Conservation (phyloP, 805 yeast genomes). For the Tetrapisispora arboricola region DNA sequence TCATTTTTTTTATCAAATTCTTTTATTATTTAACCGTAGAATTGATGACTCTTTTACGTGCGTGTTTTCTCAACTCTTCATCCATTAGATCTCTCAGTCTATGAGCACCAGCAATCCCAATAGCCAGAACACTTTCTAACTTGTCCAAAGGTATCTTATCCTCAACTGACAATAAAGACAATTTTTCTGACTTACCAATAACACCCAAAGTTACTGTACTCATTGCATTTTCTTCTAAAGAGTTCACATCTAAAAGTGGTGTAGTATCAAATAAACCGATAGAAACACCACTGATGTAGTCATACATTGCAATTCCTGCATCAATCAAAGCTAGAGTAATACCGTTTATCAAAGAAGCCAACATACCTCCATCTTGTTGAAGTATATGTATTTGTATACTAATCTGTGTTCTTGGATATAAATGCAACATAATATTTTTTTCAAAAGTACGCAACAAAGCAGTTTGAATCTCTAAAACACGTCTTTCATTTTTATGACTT, state of each 20-base stretch:
- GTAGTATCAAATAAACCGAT: constrained; percentile 72
- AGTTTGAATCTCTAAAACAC: constrained; percentile 57
- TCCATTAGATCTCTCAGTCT: constrained; percentile 80
- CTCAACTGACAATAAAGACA: constrained; percentile 68
- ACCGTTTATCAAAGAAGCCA: constrained; percentile 74
- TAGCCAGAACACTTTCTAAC: constrained; percentile 62
- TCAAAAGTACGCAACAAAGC: constrained; percentile 60
- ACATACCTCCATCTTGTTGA: constrained; percentile 82
- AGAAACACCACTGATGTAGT: constrained; percentile 70
- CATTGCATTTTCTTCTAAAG: constrained; percentile 75
- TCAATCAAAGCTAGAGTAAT: constrained; percentile 83
- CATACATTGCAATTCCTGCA: constrained; percentile 92
- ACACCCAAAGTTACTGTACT: constrained; percentile 75
- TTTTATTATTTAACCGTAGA: constrained; percentile 13
- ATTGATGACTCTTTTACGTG: constrained; percentile 45
- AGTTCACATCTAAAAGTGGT: constrained; percentile 74
- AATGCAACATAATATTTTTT: constrained; percentile 59
- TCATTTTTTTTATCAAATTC: background rate
- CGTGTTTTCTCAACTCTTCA: constrained; percentile 66
- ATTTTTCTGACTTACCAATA: constrained; percentile 70
- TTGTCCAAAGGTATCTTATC: constrained; percentile 77
- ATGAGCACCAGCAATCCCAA: constrained; percentile 83
- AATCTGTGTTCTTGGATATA: constrained; percentile 80
- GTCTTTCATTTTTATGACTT: constrained; percentile 50
- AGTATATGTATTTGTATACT: constrained; percentile 65